Conservation (phyloP, 2,329 filamentous ascomycete genomes). For the Trichoderma cornu-damae region DNA sequence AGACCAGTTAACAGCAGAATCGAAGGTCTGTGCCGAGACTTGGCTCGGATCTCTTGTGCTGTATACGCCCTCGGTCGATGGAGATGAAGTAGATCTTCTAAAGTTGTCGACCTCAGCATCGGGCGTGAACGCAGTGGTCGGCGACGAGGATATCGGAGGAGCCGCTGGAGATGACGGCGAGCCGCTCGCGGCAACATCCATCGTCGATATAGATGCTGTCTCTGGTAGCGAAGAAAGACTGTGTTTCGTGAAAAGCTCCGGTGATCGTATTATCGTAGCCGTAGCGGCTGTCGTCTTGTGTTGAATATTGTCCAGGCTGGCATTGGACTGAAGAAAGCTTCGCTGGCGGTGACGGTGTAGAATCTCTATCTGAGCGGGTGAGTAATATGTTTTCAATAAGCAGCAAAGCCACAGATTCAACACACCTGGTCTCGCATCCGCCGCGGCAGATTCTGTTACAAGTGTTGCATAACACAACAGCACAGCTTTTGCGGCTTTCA, state of each 20-base stretch:
- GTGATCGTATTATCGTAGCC: neutral
- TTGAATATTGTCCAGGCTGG: neutral
- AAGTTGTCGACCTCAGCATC: neutral
- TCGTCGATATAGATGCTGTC: neutral
- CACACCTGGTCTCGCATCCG: constrained; percentile 20
- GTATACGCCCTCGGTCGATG: neutral
- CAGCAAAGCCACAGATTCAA: neutral
- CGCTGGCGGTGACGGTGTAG: neutral
- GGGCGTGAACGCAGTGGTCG: neutral
- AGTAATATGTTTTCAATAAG: neutral
- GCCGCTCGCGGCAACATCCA: neutral
- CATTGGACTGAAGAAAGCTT: neutral
- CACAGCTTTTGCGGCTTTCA: constrained; percentile 21
- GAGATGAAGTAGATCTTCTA: neutral
- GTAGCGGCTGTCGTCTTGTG: neutral
- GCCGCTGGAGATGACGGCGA: too few relatives aligned
- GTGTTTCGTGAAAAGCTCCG: neutral
- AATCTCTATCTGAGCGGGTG: neutral
- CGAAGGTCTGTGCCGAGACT: neutral
- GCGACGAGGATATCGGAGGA: neutral
- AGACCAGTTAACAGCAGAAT: neutral
- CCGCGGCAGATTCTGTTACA: constrained; percentile 18
- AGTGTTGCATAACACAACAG: constrained; percentile 22
- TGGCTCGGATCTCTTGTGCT: neutral
- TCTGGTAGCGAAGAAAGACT: neutral